These are phyloP conservation scores for Vanrija sp. DNA, from an alignment of 1,284 basidiomycete genomes.

Conservation along the genomic window DNA sequence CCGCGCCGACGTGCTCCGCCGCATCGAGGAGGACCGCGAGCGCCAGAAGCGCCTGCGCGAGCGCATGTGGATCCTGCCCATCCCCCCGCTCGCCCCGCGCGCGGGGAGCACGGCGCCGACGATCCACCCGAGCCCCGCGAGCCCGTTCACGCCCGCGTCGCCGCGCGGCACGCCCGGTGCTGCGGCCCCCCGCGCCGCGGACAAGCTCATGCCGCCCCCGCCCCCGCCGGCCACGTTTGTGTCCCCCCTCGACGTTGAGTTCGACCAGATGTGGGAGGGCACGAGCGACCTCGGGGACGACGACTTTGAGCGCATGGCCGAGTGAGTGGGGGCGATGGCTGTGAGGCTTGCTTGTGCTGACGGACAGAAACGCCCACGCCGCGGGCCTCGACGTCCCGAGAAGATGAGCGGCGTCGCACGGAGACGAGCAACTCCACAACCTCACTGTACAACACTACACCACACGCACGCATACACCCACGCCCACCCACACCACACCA, in stretches of 20 bases:
- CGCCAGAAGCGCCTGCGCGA: slow-evolving; percentile 89
- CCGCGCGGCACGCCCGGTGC: slow-evolving; percentile 12
- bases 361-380: slow-evolving; percentile 1
- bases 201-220: slow-evolving; percentile 25
- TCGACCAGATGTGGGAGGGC: slow-evolving; percentile 88
- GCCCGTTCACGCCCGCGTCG: slow-evolving; percentile 30
- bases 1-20: slow-evolving; percentile 69
- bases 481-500: no score
- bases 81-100: slow-evolving; percentile 28
- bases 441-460: background rate
- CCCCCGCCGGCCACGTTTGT: slow-evolving; percentile 37
- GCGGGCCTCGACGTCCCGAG: slow-evolving; percentile 1
- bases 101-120: background rate
- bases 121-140: slow-evolving; percentile 9
- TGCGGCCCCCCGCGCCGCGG: background rate
- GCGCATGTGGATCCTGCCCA: slow-evolving; percentile 78
- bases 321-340: slow-evolving; percentile 33
- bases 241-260: slow-evolving; percentile 72
- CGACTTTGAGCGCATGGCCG: slow-evolving; percentile 51
- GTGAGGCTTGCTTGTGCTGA: background rate
- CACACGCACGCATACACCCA: background rate
- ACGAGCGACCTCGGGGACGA: slow-evolving; percentile 84
- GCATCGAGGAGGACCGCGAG: slow-evolving; percentile 92
- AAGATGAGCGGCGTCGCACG: background rate
- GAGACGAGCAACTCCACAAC: no score